Conservation (phyloP, 1,284 basidiomycete genomes). For the Cutaneotrichosporon curvatum region DNA sequence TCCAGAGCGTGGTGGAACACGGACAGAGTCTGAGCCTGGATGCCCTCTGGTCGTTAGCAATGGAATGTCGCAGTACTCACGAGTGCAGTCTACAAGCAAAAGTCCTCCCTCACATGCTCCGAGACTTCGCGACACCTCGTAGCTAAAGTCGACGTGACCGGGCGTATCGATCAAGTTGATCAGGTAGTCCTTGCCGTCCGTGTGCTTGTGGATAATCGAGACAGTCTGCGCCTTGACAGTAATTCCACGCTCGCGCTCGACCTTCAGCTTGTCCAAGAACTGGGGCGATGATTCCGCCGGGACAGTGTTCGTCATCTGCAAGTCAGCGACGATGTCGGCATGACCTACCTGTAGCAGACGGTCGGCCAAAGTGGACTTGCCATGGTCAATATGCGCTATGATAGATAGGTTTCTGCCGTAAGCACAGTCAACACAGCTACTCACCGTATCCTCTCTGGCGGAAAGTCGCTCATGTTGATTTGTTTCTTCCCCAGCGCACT, state of each 20-base stretch:
- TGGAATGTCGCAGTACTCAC: conserved; percentile 23
- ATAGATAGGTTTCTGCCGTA: conserved; percentile 76
- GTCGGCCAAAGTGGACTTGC: conserved; percentile 87
- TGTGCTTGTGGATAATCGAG: conserved; percentile 71
- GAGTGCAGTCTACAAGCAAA: conserved; percentile 85
- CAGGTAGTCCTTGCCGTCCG: conserved; percentile 58
- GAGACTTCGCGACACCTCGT: conserved; percentile 89
- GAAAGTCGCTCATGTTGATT: conserved; percentile 61
- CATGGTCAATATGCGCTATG: conserved; percentile 88
- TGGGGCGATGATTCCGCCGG: conserved; percentile 60
- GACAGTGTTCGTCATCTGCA: conserved; percentile 79
- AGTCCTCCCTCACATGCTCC: conserved; percentile 91
- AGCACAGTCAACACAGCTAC: conserved; percentile 11
- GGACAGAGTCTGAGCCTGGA: conserved; percentile 95
- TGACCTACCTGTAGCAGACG: conserved; percentile 60
- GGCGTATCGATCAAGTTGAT: conserved; percentile 97
- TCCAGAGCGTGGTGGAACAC: conserved; percentile 86
- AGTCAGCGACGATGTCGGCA: conserved; percentile 5
- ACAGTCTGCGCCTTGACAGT: conserved; percentile 86
- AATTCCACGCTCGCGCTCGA: conserved; percentile 61
- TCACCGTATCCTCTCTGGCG: conserved; percentile 68
- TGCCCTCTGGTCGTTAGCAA: conserved; percentile 55
- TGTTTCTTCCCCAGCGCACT: conserved; percentile 11
- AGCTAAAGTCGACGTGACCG: conserved; percentile 92
- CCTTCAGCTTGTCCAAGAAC: conserved; percentile 94